Evolutionary conservation across 441 rosid genomes (phyloP).

Genomic region (Arabidopsis hybrid): DNA sequence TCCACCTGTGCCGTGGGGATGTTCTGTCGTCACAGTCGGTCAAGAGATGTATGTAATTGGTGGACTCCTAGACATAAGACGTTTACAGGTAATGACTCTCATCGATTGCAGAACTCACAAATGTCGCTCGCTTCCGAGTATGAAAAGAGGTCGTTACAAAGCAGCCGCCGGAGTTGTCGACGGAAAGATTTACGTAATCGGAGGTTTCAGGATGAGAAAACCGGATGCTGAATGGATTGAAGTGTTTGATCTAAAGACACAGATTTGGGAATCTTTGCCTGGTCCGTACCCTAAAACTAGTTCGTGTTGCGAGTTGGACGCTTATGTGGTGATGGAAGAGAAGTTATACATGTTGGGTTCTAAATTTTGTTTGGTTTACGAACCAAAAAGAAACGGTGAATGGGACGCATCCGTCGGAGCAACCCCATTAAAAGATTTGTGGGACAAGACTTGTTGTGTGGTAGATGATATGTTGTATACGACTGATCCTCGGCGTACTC

Average conservation of each 20-base stretch:
- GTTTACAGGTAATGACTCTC: neutral
- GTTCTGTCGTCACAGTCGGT: conserved; percentile 1
- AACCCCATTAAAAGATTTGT: neutral
- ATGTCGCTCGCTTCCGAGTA: neutral
- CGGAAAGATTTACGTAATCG: neutral
- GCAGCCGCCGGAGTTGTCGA: conserved; percentile 16
- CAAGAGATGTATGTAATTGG: conserved; percentile 1
- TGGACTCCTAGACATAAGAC: neutral
- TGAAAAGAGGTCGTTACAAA: neutral
- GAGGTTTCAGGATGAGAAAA: neutral
- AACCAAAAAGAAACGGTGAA: neutral
- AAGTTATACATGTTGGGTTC: neutral
- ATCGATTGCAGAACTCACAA: conserved; percentile 13
- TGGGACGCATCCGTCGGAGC: neutral
- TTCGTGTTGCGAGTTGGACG: neutral
- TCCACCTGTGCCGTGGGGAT: neutral
- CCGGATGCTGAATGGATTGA: neutral
- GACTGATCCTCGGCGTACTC: neutral
- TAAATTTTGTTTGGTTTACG: neutral
- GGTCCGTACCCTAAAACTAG: neutral
- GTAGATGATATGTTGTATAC: conserved; percentile 6
- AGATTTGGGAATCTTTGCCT: neutral
- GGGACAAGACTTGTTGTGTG: conserved; percentile 4
- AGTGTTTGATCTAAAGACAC: neutral
- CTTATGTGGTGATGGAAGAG: conserved; percentile 1